Evolutionary conservation across 495 filamentous ascomycete genomes (phyloP).

Genomic region (Talaromyces thailandensis): DNA sequence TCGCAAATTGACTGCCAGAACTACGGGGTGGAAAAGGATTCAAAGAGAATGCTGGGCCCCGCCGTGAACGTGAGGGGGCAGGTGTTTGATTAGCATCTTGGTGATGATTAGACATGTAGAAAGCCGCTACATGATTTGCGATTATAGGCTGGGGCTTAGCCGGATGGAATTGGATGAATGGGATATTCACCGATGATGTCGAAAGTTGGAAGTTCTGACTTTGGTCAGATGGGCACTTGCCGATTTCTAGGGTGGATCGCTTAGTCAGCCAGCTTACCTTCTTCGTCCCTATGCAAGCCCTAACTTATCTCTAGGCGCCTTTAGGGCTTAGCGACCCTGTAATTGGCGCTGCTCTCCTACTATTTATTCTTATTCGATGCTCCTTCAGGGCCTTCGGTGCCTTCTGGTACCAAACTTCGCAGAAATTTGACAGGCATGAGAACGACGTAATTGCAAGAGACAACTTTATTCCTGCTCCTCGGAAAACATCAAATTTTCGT

Average conservation of each 20-base stretch:
- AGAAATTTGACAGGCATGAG: too few relatives aligned
- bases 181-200: not conserved
- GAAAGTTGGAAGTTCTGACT: too few relatives aligned
- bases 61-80: not conserved
- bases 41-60: conserved; percentile 13
- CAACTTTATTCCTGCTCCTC: too few relatives aligned
- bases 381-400: too few relatives aligned
- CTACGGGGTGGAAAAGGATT: conserved; percentile 7
- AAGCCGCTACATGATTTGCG: not conserved
- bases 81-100: not conserved
- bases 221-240: too few relatives aligned
- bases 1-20: conserved; percentile 25
- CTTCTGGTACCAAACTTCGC: too few relatives aligned
- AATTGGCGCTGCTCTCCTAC: too few relatives aligned
- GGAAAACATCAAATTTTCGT: too few relatives aligned
- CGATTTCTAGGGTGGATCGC: not conserved
- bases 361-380: too few relatives aligned
- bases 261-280: not conserved
- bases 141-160: not conserved
- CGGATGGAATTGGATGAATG: not conserved
- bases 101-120: conserved; percentile 2
- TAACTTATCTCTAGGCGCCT: not conserved
- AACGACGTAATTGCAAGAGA: too few relatives aligned
- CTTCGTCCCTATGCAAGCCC: not conserved
- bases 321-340: too few relatives aligned